Evolutionary conservation across 805 yeast species (phyloP).

Genomic region (Candida sakaeoensis): DNA sequence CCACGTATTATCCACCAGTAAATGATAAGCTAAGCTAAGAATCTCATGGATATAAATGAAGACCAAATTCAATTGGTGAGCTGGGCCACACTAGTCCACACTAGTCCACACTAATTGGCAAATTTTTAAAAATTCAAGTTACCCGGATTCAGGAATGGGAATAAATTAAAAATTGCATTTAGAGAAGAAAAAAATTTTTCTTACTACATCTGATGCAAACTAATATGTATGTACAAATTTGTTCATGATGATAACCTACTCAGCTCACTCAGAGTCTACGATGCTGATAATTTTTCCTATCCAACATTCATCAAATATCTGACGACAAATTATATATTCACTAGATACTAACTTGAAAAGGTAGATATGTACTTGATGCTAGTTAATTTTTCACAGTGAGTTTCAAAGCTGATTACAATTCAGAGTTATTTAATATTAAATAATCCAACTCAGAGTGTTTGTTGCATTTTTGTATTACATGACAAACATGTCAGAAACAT

Average conservation of each 20-base stretch:
- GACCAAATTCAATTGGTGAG: too few species aligned
- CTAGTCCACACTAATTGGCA: too few species aligned
- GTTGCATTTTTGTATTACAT: too few species aligned
- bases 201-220: not conserved
- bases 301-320: constrained; percentile 48
- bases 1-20: not conserved
- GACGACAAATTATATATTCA: constrained; percentile 12
- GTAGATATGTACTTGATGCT: not conserved
- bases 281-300: constrained; percentile 48
- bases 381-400: too few species aligned
- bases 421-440: too few species aligned
- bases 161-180: not conserved
- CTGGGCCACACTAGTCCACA: too few species aligned
- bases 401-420: too few species aligned
- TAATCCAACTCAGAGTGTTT: too few species aligned
- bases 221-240: constrained; percentile 3
- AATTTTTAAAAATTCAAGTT: too few species aligned
- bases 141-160: not conserved
- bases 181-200: not conserved
- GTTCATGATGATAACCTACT: constrained; percentile 49
- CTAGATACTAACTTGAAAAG: constrained; percentile 1
- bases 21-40: too few species aligned
- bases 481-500: too few species aligned
- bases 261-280: constrained; percentile 56
- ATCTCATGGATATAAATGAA: too few species aligned